These are phyloP conservation scores for Dryas octopetala DNA, from an alignment of 306 rosid genomes.

Conservation along the genomic window DNA sequence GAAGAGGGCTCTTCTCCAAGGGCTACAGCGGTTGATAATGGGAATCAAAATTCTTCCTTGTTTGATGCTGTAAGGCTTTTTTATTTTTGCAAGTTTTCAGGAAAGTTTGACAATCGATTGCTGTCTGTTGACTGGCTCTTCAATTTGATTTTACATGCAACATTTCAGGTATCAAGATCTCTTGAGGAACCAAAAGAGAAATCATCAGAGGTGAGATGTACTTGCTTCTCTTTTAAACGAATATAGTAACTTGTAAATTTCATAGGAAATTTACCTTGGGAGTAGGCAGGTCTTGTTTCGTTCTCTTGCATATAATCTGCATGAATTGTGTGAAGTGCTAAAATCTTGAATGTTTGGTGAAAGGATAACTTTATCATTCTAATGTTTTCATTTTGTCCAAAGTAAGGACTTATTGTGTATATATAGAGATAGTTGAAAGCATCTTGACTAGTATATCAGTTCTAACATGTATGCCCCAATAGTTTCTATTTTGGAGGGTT, in stretches of 20 bases:
- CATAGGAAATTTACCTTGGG: neutral
- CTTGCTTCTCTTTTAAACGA: neutral
- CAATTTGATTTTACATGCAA: slow-evolving; percentile 2
- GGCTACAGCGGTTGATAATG: slow-evolving; percentile 32
- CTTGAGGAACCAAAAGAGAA: slow-evolving; percentile 44
- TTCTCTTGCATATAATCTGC: neutral
- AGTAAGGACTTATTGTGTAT: neutral
- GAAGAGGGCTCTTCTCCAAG: slow-evolving; percentile 47
- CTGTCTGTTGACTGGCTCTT: neutral
- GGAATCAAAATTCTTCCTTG: slow-evolving; percentile 37
- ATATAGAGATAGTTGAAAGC: neutral
- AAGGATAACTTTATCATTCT: neutral
- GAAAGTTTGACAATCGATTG: neutral
- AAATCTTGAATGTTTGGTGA: slow-evolving; percentile 3
- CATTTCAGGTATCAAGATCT: slow-evolving; percentile 38
- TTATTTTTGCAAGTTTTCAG: neutral
- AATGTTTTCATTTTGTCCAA: neutral
- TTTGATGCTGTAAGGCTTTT: slow-evolving; percentile 43
- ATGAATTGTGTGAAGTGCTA: neutral
- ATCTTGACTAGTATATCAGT: neutral
- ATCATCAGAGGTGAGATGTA: slow-evolving; percentile 40
- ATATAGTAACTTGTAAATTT: neutral
- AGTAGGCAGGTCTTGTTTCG: neutral
- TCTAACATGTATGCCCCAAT: neutral
- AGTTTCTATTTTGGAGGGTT: neutral